Evolutionary conservation across 768 basidiomycete genomes (phyloP), one percentile per base, ranked within the genome.

Genomic region (Paxillus ammoniavirescens): DNA sequence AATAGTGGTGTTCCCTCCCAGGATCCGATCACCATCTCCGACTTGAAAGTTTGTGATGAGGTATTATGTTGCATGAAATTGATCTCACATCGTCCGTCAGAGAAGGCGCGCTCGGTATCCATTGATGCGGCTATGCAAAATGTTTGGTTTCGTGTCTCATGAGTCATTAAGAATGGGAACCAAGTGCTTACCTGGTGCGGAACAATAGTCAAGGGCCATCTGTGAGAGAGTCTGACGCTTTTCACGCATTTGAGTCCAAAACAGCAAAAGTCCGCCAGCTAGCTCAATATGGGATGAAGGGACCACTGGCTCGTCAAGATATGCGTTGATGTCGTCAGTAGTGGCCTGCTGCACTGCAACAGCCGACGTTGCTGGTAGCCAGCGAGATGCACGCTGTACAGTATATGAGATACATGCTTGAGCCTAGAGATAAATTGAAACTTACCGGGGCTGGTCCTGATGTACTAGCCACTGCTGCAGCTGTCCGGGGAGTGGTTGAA

Each of bases 41-140:
- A 43, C 26, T 51, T 51, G 43, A 51, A 51, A 9, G 36, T 35
- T 9, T 52, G 51, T 5, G 50, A 46, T 7, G 26, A 21, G 7
- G 38, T 52, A 2, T 33, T 26, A 18, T 52, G 51, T 21, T 52
- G 51, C 17, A 52, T 21, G 23, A 45, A 44, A 23, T 52, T 52
- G 7, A 47, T 42, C 12, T 52, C 44, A 5, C 45, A 37, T 14
- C 38, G 38, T 13, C 44, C 36, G 4, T 45, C 37, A 4, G 38
- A 52, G 21, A 52, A 52, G 28, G 51, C 18, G 4, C 44, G 30
- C 9, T 52, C 44, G 13, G 44, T 13, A 35, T 35, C 33, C 2
- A 10, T 35, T 13, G 33, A 35, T 13, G 33, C 2, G 33, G 33
- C 33, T 35, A 35, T 35, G 13, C 33, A 35, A 35, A 12, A 4